These are phyloP conservation scores for Trapa bicornis DNA, from an alignment of 345 rosid genomes.

Conservation along the genomic window DNA sequence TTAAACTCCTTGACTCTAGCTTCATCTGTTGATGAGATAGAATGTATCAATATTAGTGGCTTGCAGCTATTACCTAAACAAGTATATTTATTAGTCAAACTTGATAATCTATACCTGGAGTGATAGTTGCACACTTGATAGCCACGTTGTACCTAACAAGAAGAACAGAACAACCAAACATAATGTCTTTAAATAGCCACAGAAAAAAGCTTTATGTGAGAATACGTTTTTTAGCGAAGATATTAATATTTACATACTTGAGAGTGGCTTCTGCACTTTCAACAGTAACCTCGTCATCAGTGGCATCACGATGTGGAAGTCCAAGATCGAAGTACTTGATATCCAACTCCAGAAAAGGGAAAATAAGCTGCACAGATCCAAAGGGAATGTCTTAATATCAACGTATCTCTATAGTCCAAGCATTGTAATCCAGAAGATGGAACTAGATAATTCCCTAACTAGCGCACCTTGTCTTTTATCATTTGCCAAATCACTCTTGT, in stretches of 20 bases:
- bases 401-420: neutral
- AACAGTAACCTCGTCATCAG: conserved; percentile 50
- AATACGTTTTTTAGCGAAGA: neutral
- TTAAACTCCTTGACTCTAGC: conserved; percentile 74
- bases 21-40: conserved; percentile 50
- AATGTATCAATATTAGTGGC: conserved; percentile 1
- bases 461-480: conserved; percentile 84
- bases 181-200: neutral
- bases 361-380: conserved; percentile 52
- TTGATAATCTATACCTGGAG: conserved; percentile 56
- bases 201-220: neutral
- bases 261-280: conserved; percentile 66
- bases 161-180: neutral
- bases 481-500: conserved; percentile 83
- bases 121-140: conserved; percentile 93
- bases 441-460: neutral
- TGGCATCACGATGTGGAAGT: conserved; percentile 50
- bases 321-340: conserved; percentile 66
- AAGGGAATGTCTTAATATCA: neutral
- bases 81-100: neutral
- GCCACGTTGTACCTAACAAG: conserved; percentile 84
- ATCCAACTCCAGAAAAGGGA: conserved; percentile 71
- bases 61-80: neutral
- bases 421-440: neutral
- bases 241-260: conserved; percentile 26